Conservation (phyloP, 2,329 filamentous ascomycete genomes). For the Claviceps citrina region DNA sequence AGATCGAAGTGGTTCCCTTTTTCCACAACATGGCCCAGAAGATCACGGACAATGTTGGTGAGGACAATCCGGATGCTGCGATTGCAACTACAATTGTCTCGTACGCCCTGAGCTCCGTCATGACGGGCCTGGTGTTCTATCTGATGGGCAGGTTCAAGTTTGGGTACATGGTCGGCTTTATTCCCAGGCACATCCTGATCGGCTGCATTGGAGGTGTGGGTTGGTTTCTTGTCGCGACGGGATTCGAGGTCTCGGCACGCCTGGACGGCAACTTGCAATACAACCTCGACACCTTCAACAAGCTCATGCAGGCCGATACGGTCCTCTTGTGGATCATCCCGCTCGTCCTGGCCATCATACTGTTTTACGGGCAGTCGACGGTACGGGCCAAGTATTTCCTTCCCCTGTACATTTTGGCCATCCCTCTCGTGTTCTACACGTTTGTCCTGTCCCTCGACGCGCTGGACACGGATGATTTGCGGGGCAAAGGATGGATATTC, state of each 20-base stretch:
- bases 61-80: slow-evolving; percentile 68
- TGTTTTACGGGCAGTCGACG: slow-evolving; percentile 63
- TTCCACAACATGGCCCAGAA: slow-evolving; percentile 96
- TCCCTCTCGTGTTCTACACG: slow-evolving; percentile 65
- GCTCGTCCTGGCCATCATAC: slow-evolving; percentile 55
- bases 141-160: slow-evolving; percentile 75
- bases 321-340: slow-evolving; percentile 73
- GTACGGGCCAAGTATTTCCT: slow-evolving; percentile 73
- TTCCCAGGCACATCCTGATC: slow-evolving; percentile 88
- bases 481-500: slow-evolving; percentile 78
- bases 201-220: slow-evolving; percentile 96
- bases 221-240: slow-evolving; percentile 84
- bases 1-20: slow-evolving; percentile 96
- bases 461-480: slow-evolving; percentile 51
- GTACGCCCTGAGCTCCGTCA: slow-evolving; percentile 76
- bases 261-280: slow-evolving; percentile 76
- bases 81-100: slow-evolving; percentile 88
- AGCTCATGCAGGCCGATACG: slow-evolving; percentile 59
- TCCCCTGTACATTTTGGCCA: slow-evolving; percentile 68
- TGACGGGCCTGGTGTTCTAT: slow-evolving; percentile 87
- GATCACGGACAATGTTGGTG: slow-evolving; percentile 64
- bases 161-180: slow-evolving; percentile 90
- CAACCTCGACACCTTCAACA: slow-evolving; percentile 57
- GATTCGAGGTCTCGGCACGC: slow-evolving; percentile 82
- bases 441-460: slow-evolving; percentile 54